A percentile compares a stretch with the other conserved stretches of the same genome.
phyloP scores from a whole-genome alignment of 1,139 yeast species.

The Blastobotrys malaysiensis region DNA sequence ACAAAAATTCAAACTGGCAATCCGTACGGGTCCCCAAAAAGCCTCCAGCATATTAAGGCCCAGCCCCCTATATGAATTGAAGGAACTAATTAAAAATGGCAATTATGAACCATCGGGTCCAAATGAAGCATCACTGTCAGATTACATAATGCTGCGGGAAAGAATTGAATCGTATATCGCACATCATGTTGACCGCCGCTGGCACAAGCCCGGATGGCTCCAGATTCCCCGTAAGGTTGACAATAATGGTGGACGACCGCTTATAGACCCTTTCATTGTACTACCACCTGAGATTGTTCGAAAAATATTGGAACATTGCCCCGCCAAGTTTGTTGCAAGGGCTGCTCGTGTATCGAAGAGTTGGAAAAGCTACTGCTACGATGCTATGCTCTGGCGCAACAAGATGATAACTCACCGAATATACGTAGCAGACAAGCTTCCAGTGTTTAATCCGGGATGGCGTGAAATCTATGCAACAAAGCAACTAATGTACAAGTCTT shows the following conservation, averaged over 20 bases:
- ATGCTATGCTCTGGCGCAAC: not conserved
- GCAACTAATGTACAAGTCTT: not conserved
- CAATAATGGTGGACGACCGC: not conserved
- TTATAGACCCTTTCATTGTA: not conserved
- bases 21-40: too few species aligned
- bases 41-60: not conserved
- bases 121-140: not conserved
- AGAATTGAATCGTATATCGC: not conserved
- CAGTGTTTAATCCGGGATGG: not conserved
- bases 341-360: not conserved
- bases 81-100: not conserved
- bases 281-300: not conserved
- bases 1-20: too few species aligned
- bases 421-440: not conserved
- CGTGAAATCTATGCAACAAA: not conserved
- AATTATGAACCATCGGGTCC: not conserved
- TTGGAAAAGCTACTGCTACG: not conserved
- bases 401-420: not conserved
- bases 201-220: not conserved
- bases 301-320: not conserved
- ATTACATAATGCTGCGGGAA: not conserved
- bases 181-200: not conserved
- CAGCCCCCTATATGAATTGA: not conserved
- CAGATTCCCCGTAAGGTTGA: not conserved
- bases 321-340: not conserved